Evolutionary conservation across 108 stramenopile genomes (phyloP).

Genomic region (Skeletonema potamos): DNA sequence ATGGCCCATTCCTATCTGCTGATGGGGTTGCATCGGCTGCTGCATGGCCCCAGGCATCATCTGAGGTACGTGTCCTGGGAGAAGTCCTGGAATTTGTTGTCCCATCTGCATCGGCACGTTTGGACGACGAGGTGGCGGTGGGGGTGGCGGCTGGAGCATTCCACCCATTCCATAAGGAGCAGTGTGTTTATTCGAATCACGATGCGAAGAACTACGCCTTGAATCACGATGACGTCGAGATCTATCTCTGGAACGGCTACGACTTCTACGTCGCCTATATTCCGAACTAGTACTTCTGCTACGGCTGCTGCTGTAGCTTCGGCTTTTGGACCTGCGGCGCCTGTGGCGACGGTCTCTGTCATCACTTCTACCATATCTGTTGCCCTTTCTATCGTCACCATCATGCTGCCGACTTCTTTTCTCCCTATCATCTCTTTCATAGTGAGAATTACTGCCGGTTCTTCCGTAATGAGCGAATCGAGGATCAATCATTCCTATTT

Average conservation of each 20-base stretch:
- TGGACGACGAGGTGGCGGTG: background rate
- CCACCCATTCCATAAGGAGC: background rate
- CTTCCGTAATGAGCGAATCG: constrained; percentile 25
- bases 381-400: background rate
- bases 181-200: background rate
- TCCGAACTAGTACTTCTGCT: constrained; percentile 23
- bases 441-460: background rate
- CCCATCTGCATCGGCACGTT: background rate
- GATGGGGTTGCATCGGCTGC: constrained; percentile 13
- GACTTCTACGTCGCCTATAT: constrained; percentile 11
- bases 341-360: constrained; percentile 13
- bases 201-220: background rate
- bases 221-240: constrained; percentile 1
- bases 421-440: background rate
- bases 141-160: background rate
- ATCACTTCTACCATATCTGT: constrained; percentile 13
- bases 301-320: constrained; percentile 18
- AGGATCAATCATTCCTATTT: background rate
- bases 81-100: background rate
- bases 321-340: constrained; percentile 32
- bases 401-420: background rate
- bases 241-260: constrained; percentile 8
- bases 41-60: constrained; percentile 21
- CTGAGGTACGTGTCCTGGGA: background rate
- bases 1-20: constrained; percentile 14